A percentile compares a stretch with the other conserved stretches of the same genome.
Evolutionary conservation across 2,329 filamentous ascomycete genomes (phyloP).

Genomic region (Sclerotinia glacialis): DNA sequence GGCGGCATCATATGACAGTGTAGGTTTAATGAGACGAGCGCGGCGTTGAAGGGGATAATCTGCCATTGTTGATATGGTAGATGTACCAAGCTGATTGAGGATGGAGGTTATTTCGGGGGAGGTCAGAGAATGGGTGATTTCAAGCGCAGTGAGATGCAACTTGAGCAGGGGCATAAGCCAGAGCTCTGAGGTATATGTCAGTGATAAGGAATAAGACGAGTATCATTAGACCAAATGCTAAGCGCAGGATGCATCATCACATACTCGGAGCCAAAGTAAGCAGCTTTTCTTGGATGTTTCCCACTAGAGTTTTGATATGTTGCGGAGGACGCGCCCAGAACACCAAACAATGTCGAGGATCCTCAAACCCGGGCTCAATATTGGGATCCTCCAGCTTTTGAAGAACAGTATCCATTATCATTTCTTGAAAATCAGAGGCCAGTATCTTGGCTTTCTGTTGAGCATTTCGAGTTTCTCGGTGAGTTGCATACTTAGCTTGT

Average conservation of each 20-base stretch:
- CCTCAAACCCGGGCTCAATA: conserved; percentile 66
- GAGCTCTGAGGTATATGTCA: conserved; percentile 51
- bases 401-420: conserved; percentile 74
- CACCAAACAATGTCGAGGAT: conserved; percentile 77
- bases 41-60: conserved; percentile 66
- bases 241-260: conserved; percentile 38
- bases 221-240: neutral
- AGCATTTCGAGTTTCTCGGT: conserved; percentile 71
- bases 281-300: conserved; percentile 65
- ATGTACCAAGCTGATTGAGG: conserved; percentile 54
- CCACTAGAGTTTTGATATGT: conserved; percentile 65
- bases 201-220: neutral
- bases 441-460: conserved; percentile 76
- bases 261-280: conserved; percentile 65
- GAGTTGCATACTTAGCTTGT: conserved; percentile 58
- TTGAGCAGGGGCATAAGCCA: conserved; percentile 81
- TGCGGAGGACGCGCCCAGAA: conserved; percentile 84
- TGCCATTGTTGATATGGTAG: conserved; percentile 55
- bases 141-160: conserved; percentile 82
- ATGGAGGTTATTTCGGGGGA: conserved; percentile 64
- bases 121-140: conserved; percentile 78
- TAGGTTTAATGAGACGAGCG: conserved; percentile 74
- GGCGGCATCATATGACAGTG: conserved; percentile 79
- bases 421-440: conserved; percentile 61
- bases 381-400: conserved; percentile 63